Conservation (phyloP, 495 filamentous ascomycete genomes). For the Oidiodendron maius region DNA sequence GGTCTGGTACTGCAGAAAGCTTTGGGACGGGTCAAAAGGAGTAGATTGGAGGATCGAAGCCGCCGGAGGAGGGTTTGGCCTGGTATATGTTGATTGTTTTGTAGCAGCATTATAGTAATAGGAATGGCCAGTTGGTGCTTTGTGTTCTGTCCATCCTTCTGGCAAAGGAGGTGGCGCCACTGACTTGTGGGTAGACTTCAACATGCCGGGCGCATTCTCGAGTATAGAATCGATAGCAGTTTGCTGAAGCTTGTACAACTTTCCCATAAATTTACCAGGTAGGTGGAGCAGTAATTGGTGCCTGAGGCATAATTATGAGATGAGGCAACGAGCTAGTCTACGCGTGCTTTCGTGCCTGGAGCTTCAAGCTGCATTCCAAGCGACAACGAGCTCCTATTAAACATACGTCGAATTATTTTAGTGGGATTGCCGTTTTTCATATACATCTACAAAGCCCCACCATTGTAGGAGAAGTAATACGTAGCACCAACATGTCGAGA, state of each 20-base stretch:
- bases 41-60: constrained; percentile 9
- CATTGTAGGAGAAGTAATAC: not conserved
- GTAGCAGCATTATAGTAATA: constrained; percentile 89
- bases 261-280: no score
- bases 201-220: constrained; percentile 31
- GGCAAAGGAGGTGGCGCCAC: constrained; percentile 54
- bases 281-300: no score
- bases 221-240: no score
- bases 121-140: constrained; percentile 78
- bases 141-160: constrained; percentile 87
- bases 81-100: constrained; percentile 80
- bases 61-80: constrained; percentile 43
- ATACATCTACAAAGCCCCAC: not conserved
- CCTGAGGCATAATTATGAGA: no score
- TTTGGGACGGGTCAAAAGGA: constrained; percentile 28
- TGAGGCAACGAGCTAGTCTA: constrained; percentile 3
- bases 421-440: no score
- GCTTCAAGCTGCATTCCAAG: constrained; percentile 13
- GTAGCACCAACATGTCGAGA: constrained; percentile 68
- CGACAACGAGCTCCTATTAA: constrained; percentile 12
- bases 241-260: no score
- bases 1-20: constrained; percentile 38
- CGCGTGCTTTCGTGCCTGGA: constrained; percentile 20
- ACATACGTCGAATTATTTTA: no score
- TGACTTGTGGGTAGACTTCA: constrained; percentile 60